Evolutionary conservation across 495 filamentous ascomycete species (phyloP).

Genomic region (Aspergillus hancockii): DNA sequence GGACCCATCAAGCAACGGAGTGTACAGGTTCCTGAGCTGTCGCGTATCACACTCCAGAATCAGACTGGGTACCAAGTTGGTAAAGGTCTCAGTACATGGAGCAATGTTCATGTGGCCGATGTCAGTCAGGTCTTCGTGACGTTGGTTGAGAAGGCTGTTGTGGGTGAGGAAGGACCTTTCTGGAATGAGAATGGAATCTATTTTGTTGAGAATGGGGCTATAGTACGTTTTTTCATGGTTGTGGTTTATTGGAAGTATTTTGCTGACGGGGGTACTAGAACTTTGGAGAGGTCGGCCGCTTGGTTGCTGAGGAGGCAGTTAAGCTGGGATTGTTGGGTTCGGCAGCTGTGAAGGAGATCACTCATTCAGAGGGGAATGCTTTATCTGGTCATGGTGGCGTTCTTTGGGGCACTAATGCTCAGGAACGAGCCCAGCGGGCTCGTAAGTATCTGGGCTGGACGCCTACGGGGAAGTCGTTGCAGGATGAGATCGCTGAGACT

Average conservation of each 20-base stretch:
- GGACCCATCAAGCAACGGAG: conserved; percentile 63
- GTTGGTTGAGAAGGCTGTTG: conserved; percentile 55
- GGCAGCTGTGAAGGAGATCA: conserved; percentile 38
- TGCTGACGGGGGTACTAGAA: conserved; percentile 17
- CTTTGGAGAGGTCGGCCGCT: conserved; percentile 60
- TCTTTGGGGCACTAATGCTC: conserved; percentile 57
- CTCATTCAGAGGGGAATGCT: conserved; percentile 24
- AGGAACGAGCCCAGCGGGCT: conserved; percentile 54
- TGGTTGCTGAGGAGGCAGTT: conserved; percentile 55
- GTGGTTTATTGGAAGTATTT: background rate
- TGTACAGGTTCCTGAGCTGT: conserved; percentile 59
- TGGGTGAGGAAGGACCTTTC: conserved; percentile 62
- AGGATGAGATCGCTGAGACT: conserved; percentile 49
- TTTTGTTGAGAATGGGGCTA: conserved; percentile 60
- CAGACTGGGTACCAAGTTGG: conserved; percentile 59
- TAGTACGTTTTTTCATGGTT: conserved; percentile 31
- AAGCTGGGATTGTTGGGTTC: conserved; percentile 58
- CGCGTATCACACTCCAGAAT: conserved; percentile 50
- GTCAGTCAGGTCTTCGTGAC: conserved; percentile 60
- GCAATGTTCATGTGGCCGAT: conserved; percentile 67
- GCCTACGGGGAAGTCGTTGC: conserved; percentile 45
- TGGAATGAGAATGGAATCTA: conserved; percentile 73
- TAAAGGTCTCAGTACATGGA: conserved; percentile 62
- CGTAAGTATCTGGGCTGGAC: conserved; percentile 59
- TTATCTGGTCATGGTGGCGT: conserved; percentile 23